Base-by-base conservation (phyloP, 2,329 filamentous ascomycete genomes). In the Aspergillus jensenii region DNA sequence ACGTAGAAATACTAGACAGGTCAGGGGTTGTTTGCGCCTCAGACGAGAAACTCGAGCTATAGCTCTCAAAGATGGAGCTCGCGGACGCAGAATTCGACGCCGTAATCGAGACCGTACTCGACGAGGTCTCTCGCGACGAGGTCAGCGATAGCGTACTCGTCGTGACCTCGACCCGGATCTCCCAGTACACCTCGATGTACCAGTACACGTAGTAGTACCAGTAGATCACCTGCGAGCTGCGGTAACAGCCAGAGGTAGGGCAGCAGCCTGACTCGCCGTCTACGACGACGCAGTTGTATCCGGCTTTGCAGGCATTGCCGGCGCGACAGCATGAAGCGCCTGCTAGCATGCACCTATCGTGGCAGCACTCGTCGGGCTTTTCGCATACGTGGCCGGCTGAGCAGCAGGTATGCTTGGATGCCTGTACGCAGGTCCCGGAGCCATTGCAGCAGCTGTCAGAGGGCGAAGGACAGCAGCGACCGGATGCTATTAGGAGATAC, bases 191-290 rank as follows among this genome's bases (percentile, higher is more conserved):
- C 44, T 48, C 8, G 15, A 55, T 55, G 6, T 55, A 55, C 52
- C 52, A 55, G 45, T 55, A 55, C 3, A 55, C 45, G 23, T 55
- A 49, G 44, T 48, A 48, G 15, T 55, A 40, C 52, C 52, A 55
- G 52, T 41, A 41, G n/a, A 55, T 48, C 7, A 41, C 9, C 17
- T 48, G 23, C 0, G 23, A 6, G 35, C 27, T 14, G 8, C 7
- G 4, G 25, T 55, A 55, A 21, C 52, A 48, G 4, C 52, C 52
- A 1, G 33, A 17, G 3, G 12, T 14, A 2, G 52, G 52, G 12
- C 52, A 48, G 25, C 52, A 55, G 15, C 33, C 19, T 2, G 2
- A 6, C 11, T 33, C 43, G 8, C 45, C 45, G 19, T 37, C 35
- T 6, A 8, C 1, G 15, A 41, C 19, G 3, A 48, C 21, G 19